Base-by-base conservation (phyloP, 1,139 yeast species). In the Kluyveromyces marxianus region DNA sequence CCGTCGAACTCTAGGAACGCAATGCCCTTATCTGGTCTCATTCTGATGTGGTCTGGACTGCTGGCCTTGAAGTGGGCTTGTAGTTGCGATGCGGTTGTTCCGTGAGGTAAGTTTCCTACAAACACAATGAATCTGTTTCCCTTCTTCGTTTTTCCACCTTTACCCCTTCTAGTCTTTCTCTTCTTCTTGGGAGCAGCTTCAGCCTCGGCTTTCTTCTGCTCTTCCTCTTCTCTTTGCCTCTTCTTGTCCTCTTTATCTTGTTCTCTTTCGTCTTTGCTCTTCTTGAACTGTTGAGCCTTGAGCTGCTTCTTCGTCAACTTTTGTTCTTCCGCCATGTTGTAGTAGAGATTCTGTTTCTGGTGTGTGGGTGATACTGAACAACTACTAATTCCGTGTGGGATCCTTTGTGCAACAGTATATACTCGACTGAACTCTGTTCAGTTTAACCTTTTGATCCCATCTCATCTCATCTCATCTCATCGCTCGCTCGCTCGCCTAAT, bases 101-200 rank as follows among this genome's bases (percentile, higher is more conserved):
- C 81, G 63, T 79, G 87, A 2, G 97, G 96, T 49, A 92, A 70
- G 58, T 90, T 89, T 8, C 98, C 98, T n/a, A 89, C 89, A 66
- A 92, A 92, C 37, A 92, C 67, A 45, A 92, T 76, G 59, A 85
- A 89, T 57, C 95, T 69, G 35, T 88, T 86, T 0, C 83, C 83
- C 44, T 66, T 68, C 8, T 72, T 71, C 35, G 47, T 52, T 67
- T 72, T 78, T 26, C 85, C 85, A 53, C 79, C 81, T 65, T 81
- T 81, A 25, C 90, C 89, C 68, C 90, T 71, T 69, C 92, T 76
- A 3, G 90, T 83, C 63, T 83, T 83, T 52, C 90, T 70, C 62
- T 83, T 83, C 69, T 83, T 83, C 56, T 70, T 71, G 4, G 67
- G 66, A n/a, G 69, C 71, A 45, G 62, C 71, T 14, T 59, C 70